A percentile compares a stretch with the other conserved stretches of the same genome.
phyloP scores from a whole-genome alignment of 139 green algal genomes.

The Coelastrella sp. region DNA sequence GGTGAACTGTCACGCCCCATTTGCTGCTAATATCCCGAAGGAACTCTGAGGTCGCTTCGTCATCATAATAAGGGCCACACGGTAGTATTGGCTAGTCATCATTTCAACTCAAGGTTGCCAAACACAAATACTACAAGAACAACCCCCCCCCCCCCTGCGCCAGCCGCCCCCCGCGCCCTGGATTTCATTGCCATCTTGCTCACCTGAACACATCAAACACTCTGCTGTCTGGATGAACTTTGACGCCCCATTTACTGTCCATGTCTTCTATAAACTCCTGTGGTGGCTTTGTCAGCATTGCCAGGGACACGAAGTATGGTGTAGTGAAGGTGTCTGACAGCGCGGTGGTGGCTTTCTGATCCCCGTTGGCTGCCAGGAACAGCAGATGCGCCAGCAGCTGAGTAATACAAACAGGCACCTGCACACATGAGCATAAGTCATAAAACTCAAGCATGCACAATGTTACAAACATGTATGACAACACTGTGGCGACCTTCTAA shows the following conservation, averaged over 20 bases:
- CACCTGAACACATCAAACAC: conserved; percentile 79
- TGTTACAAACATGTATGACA: conserved; percentile 77
- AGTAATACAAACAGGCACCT: conserved; percentile 54
- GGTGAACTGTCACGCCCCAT: no score
- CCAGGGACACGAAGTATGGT: conserved; percentile 59
- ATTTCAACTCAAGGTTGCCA: conserved; percentile 29
- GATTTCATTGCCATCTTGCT: no score
- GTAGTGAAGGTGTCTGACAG: conserved; percentile 79
- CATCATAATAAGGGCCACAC: conserved; percentile 56
- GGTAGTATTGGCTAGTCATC: conserved; percentile 62
- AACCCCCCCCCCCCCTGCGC: no score
- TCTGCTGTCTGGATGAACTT: conserved; percentile 21
- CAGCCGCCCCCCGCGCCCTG: no score
- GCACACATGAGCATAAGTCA: background rate
- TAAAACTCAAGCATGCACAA: background rate
- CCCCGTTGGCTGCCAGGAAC: conserved; percentile 59
- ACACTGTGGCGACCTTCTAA: conserved; percentile 53
- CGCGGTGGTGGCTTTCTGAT: conserved; percentile 52
- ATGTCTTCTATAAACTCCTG: conserved; percentile 64
- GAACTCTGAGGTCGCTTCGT: no score
- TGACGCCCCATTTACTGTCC: conserved; percentile 11
- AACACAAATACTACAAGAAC: no score
- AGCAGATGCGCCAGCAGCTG: conserved; percentile 75
- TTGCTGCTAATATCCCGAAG: no score
- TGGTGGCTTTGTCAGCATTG: conserved; percentile 55